These are phyloP conservation scores for Posidonia australis DNA, from an alignment of 106 monocot species.

Conservation along the genomic window DNA sequence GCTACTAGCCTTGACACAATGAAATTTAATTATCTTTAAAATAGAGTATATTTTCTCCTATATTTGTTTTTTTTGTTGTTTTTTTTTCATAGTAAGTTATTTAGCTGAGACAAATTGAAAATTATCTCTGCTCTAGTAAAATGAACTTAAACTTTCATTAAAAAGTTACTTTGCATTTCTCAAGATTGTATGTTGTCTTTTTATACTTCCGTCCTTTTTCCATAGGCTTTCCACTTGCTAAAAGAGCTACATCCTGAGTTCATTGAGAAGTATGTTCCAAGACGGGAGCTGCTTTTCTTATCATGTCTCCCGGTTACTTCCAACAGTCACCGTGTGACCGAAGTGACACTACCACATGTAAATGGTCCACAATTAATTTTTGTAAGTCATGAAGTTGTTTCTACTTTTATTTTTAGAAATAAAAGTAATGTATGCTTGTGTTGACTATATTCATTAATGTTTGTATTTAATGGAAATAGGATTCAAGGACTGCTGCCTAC, in stretches of 20 bases:
- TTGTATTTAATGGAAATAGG: constrained; percentile 21
- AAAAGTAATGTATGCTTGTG: not conserved
- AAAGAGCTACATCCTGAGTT: constrained; percentile 49
- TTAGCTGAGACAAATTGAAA: no score
- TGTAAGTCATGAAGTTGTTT: constrained; percentile 24
- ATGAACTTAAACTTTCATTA: no score
- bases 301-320: constrained; percentile 64
- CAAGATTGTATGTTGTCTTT: not conserved
- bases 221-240: constrained; percentile 60
- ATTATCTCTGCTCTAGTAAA: no score
- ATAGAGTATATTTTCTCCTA: no score
- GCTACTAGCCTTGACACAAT: no score
- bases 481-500: constrained; percentile 60
- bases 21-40: no score
- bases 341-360: constrained; percentile 21
- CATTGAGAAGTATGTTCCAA: constrained; percentile 42
- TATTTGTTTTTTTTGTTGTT: no score
- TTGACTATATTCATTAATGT: not conserved
- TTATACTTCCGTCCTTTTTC: not conserved
- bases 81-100: no score
- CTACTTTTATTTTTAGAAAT: not conserved
- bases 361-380: constrained; percentile 48
- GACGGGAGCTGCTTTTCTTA: constrained; percentile 62
- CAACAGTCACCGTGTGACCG: constrained; percentile 63
- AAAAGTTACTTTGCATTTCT: not conserved